These are phyloP conservation scores for Laetiporus sulphureus DNA, from an alignment of 1,284 basidiomycete genomes.

Conservation along the genomic window DNA sequence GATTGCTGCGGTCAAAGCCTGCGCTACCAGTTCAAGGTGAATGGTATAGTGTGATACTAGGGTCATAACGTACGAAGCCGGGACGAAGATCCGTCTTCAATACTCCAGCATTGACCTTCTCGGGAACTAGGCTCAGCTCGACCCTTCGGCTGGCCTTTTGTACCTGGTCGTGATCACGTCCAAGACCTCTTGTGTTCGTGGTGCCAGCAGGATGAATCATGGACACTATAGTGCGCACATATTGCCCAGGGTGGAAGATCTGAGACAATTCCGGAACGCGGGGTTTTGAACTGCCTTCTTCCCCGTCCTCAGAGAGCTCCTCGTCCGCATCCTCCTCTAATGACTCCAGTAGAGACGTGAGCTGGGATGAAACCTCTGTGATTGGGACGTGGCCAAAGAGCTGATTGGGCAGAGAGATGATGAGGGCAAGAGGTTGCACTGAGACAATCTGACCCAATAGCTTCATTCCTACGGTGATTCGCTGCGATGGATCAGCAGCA, in stretches of 20 bases:
- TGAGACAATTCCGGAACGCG: conserved; percentile 63
- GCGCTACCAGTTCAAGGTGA: conserved; percentile 9
- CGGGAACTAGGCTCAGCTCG: conserved; percentile 85
- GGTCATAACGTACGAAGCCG: conserved; percentile 55
- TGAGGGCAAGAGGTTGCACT: conserved; percentile 84
- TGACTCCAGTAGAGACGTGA: conserved; percentile 68
- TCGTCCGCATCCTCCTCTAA: conserved; percentile 49
- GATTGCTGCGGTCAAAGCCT: conserved; percentile 75
- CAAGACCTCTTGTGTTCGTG: conserved; percentile 49
- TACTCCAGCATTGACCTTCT: conserved; percentile 81
- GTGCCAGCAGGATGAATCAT: conserved; percentile 56
- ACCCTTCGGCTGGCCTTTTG: conserved; percentile 70
- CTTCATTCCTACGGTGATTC: conserved; percentile 80
- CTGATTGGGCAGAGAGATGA: conserved; percentile 93
- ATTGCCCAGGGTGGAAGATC: conserved; percentile 84
- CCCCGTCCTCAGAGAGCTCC: conserved; percentile 36
- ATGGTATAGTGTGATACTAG: conserved; percentile 5
- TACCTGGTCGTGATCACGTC: conserved; percentile 56
- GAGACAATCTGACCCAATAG: conserved; percentile 84
- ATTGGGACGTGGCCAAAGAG: conserved; percentile 94
- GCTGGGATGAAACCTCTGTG: conserved; percentile 84
- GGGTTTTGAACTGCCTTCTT: conserved; percentile 22
- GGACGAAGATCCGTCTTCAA: conserved; percentile 70
- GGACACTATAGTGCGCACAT: conserved; percentile 75
- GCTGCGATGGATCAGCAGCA: conserved; percentile 35